These are phyloP conservation scores for Vaccinium myrtillus DNA, from an alignment of 148 eudicot genomes.

Conservation along the genomic window DNA sequence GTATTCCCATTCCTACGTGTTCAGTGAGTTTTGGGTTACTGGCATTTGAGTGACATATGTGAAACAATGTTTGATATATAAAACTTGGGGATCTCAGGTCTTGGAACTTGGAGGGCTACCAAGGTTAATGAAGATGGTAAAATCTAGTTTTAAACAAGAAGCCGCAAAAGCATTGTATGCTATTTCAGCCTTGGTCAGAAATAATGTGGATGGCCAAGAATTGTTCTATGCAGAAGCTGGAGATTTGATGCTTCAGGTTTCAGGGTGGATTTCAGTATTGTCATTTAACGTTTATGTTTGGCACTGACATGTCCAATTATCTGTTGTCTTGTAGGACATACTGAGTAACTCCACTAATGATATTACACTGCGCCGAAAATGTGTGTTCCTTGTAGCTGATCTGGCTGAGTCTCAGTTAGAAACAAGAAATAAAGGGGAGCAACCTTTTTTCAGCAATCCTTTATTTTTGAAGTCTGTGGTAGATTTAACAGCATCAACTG, in stretches of 20 bases:
- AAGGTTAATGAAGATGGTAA: slow-evolving; percentile 70
- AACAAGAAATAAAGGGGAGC: slow-evolving; percentile 36
- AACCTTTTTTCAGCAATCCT: slow-evolving; percentile 54
- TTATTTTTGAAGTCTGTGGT: slow-evolving; percentile 69
- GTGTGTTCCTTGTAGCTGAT: slow-evolving; percentile 71
- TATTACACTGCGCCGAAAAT: slow-evolving; percentile 65
- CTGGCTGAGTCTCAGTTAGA: slow-evolving; percentile 59
- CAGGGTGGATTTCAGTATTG: not conserved
- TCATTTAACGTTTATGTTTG: not conserved
- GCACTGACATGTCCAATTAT: slow-evolving; percentile 18
- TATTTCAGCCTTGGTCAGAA: slow-evolving; percentile 83
- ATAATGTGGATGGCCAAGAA: slow-evolving; percentile 60
- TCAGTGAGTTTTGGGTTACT: not conserved
- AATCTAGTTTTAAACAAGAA: slow-evolving; percentile 62
- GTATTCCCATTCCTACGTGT: not conserved
- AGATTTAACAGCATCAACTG: slow-evolving; percentile 52
- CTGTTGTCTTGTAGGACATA: slow-evolving; percentile 58
- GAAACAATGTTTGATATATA: slow-evolving; percentile 2
- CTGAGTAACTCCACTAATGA: slow-evolving; percentile 69
- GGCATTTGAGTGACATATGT: slow-evolving; percentile 4
- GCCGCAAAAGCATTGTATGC: slow-evolving; percentile 86
- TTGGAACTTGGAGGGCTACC: slow-evolving; percentile 56
- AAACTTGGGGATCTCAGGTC: slow-evolving; percentile 38
- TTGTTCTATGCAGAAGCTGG: slow-evolving; percentile 72
- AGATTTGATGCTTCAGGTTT: slow-evolving; percentile 83